Conservation (phyloP, 352 stramenopile species). For the Elongisporangium prolatum region DNA sequence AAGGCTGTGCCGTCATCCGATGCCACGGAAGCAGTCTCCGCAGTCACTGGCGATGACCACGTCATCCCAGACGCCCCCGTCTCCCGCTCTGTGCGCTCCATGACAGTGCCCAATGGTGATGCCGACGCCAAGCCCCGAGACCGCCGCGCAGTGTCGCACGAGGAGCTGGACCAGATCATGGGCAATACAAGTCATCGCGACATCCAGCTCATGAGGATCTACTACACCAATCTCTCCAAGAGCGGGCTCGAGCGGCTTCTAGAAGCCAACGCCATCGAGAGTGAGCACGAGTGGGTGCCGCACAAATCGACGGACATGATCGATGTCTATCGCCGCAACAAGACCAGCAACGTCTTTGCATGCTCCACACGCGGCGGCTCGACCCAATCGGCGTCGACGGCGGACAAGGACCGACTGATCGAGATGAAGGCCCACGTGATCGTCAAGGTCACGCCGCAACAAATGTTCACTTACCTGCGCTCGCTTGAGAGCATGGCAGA, state of each 20-base stretch:
- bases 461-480: conserved; percentile 57
- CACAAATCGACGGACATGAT: conserved; percentile 32
- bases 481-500: conserved; percentile 37
- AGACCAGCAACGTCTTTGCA: neutral
- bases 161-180: conserved; percentile 59
- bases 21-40: neutral
- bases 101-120: conserved; percentile 4
- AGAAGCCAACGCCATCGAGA: conserved; percentile 22
- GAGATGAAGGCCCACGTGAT: conserved; percentile 20
- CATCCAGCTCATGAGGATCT: conserved; percentile 69
- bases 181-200: conserved; percentile 55
- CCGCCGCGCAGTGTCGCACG: conserved; percentile 22
- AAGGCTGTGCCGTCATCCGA: conserved; percentile 10
- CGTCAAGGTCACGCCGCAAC: conserved; percentile 31
- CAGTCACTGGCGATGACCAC: conserved; percentile 9
- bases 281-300: conserved; percentile 37
- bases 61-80: conserved; percentile 3
- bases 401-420: neutral
- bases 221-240: conserved; percentile 62
- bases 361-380: neutral
- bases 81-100: neutral
- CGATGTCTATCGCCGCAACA: conserved; percentile 12
- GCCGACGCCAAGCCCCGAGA: conserved; percentile 9
- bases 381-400: neutral
- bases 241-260: conserved; percentile 53